Base-by-base conservation (phyloP, 208 protist species). In the Leptomonas seymouri region DNA sequence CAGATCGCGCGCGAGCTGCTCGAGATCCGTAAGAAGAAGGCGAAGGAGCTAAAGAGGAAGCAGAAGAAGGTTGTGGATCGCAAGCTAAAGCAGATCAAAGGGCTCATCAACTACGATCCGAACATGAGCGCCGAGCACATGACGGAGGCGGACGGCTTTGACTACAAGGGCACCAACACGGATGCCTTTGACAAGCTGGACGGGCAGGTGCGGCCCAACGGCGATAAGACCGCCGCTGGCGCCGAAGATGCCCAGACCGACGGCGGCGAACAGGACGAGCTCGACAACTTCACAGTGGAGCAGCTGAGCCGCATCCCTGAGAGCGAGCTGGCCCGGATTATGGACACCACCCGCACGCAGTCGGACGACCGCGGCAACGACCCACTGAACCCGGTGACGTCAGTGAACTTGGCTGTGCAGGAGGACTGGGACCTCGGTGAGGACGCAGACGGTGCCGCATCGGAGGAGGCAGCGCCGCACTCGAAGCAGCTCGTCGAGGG, bases 101-200 rank as follows among this genome's bases (percentile, higher is more conserved):
- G 90, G 8, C 83, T 98, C 14, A 93, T 97, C 71, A 97, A 97
- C 87, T 94, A 91, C 64, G 91, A 98, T 71, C 90, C 93, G n/a
- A 87, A 81, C 66, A 69, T 78, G 48, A 87, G 74, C 53, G 80
- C 80, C 23, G 87, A 95, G 41, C 87, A 93, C 56, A 71, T 85
- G 71, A 82, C 81, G 39, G 88, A 97, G 50, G 68, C 63, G 14
- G 86, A 89, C 67, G 84, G 77, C 50, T 89, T 96, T 61, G 71
- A 77, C 30, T 77, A 71, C 64, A 55, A 42, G 44, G 71, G 60
- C 68, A 63, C 68, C 36, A 50, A 45, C 63, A 70, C 58, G 0
- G 63, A 62, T 41, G 61, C 59, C 25, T 66, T 67, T 45, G 60
- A 82, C 44, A 61, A 66, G 21, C 71, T 68, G 42, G 69, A 59